These are phyloP conservation scores for Pinus albicaulis DNA, from an alignment of 75 land plant genomes.

Conservation along the genomic window DNA sequence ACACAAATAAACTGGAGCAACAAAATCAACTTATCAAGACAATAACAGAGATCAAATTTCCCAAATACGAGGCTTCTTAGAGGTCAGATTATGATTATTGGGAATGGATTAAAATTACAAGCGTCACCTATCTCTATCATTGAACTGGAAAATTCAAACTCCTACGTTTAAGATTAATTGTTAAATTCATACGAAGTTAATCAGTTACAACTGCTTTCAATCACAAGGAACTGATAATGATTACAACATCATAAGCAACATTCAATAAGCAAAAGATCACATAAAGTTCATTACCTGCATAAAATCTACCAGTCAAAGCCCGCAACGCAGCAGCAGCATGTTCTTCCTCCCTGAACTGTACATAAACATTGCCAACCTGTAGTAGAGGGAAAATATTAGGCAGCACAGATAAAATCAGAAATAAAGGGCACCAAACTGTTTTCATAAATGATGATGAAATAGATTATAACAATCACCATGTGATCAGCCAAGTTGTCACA, in stretches of 20 bases:
- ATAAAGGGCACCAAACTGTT: neutral
- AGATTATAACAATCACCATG: constrained; percentile 29
- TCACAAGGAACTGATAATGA: neutral
- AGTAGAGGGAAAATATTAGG: neutral
- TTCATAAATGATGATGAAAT: neutral
- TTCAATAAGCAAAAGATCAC: neutral
- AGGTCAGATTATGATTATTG: no score
- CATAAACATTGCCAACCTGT: constrained; percentile 78
- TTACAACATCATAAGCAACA: neutral
- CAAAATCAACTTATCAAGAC: neutral
- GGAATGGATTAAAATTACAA: neutral
- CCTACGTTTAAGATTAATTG: neutral
- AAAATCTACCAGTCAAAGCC: constrained; percentile 55
- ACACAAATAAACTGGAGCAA: neutral
- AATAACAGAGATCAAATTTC: no score
- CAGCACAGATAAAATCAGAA: neutral
- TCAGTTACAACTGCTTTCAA: neutral
- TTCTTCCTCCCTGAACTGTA: constrained; percentile 71
- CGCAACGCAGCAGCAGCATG: constrained; percentile 64
- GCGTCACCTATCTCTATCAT: neutral
- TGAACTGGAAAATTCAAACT: neutral
- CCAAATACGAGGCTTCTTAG: no score
- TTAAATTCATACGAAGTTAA: neutral
- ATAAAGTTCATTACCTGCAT: constrained; percentile 39
- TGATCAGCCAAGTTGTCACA: constrained; percentile 79